phyloP scores from a whole-genome alignment of 352 stramenopile species.

The Pelagophyceae sp. region DNA sequence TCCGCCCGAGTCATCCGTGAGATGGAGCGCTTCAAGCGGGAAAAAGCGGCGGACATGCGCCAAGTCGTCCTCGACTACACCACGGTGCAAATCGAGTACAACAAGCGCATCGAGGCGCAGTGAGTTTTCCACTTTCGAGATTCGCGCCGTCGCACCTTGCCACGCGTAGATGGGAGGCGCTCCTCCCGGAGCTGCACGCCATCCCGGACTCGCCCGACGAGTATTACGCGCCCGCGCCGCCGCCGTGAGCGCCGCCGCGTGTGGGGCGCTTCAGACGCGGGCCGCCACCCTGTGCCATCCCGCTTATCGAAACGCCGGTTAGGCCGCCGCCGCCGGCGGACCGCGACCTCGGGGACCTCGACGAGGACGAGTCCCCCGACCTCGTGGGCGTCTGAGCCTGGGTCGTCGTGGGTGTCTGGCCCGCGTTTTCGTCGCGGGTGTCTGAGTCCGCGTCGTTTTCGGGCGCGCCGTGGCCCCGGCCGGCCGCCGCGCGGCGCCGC shows the following conservation, averaged over 20 bases:
- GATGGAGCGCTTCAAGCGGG: constrained; percentile 89
- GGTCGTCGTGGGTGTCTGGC: no score
- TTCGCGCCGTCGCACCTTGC: no score
- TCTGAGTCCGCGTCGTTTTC: background rate
- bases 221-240: background rate
- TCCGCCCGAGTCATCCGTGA: constrained; percentile 86
- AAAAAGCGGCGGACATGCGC: constrained; percentile 88
- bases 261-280: no score
- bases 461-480: no score
- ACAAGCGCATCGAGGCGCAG: constrained; percentile 64
- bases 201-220: background rate
- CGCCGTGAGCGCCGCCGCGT: constrained; percentile 1
- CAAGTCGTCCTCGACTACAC: constrained; percentile 91
- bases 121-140: no score
- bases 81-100: constrained; percentile 91
- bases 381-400: constrained; percentile 14
- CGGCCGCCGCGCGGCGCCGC: no score
- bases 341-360: background rate
- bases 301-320: no score
- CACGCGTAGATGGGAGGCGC: constrained; percentile 48
- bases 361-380: background rate
- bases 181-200: constrained; percentile 52
- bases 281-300: no score
- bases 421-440: background rate
- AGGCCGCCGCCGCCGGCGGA: background rate